Evolutionary conservation across 768 basidiomycete species (phyloP).

Genomic region (Pholiota conissans): DNA sequence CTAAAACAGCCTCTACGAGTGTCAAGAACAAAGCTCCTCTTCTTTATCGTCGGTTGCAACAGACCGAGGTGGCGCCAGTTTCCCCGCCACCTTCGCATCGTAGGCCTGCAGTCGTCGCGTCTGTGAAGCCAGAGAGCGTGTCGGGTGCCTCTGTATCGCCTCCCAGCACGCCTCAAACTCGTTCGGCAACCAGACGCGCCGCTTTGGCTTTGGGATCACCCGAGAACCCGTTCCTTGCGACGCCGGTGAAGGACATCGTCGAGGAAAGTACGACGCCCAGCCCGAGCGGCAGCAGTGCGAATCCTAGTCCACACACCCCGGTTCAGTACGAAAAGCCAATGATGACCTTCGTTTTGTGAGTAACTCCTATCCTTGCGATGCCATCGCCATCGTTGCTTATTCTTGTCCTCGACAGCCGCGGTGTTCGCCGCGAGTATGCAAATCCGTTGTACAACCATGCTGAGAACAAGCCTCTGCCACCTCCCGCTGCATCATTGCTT

Average conservation of each 20-base stretch:
- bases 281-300: constrained; percentile 21
- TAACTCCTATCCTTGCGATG: constrained; percentile 32
- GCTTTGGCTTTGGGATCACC: constrained; percentile 56
- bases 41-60: constrained; percentile 38
- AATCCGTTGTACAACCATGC: constrained; percentile 61
- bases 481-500: constrained; percentile 49
- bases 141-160: constrained; percentile 24
- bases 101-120: constrained; percentile 23
- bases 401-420: constrained; percentile 49
- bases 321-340: constrained; percentile 55
- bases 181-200: constrained; percentile 22
- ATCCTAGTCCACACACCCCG: constrained; percentile 37
- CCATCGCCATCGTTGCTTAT: background rate
- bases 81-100: constrained; percentile 71
- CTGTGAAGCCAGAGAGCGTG: constrained; percentile 6
- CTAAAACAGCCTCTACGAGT: constrained; percentile 16
- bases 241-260: constrained; percentile 33
- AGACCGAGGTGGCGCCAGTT: constrained; percentile 40
- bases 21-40: constrained; percentile 21
- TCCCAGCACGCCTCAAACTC: constrained; percentile 39
- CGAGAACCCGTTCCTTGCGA: constrained; percentile 68
- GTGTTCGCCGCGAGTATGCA: constrained; percentile 57
- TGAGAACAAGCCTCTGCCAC: constrained; percentile 39
- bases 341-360: constrained; percentile 75
- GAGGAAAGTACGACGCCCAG: constrained; percentile 30